Evolutionary conservation across 2,329 filamentous ascomycete species (phyloP).

Genomic region (Aureobasidium sp.): DNA sequence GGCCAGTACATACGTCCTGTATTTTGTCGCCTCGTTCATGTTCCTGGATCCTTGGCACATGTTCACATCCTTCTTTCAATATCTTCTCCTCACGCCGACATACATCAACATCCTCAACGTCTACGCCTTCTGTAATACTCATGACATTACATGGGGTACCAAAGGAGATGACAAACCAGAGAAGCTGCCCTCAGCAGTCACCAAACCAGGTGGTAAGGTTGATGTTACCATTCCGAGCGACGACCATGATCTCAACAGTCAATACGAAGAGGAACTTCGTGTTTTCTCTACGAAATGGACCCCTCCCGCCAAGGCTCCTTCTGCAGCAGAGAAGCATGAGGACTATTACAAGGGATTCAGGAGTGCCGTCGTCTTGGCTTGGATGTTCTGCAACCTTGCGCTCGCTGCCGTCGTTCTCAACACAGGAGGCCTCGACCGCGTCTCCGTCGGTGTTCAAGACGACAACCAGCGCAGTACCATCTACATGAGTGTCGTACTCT

Average conservation of each 20-base stretch:
- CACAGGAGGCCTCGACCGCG: conserved; percentile 65
- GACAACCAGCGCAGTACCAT: conserved; percentile 56
- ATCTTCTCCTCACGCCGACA: conserved; percentile 86
- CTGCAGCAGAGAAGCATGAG: conserved; percentile 70
- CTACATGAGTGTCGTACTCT: conserved; percentile 80
- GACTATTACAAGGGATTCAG: conserved; percentile 98
- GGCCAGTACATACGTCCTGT: conserved; percentile 85
- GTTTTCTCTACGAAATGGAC: conserved; percentile 68
- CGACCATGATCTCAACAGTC: conserved; percentile 87
- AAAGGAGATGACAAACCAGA: conserved; percentile 96
- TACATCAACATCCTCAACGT: conserved; percentile 99
- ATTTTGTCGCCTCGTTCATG: conserved; percentile 80
- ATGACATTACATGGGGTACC: conserved; percentile 96
- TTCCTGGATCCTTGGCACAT: conserved; percentile 99
- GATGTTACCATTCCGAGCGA: conserved; percentile 80
- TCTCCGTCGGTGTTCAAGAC: conserved; percentile 21
- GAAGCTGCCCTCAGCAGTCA: conserved; percentile 77
- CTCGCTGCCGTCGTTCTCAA: conserved; percentile 80
- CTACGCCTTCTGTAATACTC: conserved; percentile 97
- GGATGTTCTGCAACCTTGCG: conserved; percentile 95
- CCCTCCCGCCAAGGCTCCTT: conserved; percentile 56
- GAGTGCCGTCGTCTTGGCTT: conserved; percentile 81
- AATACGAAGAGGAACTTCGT: conserved; percentile 78
- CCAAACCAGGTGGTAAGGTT: conserved; percentile 91
- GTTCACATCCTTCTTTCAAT: conserved; percentile 86